Conservation (phyloP, 2,329 filamentous ascomycete species). For the Trematosphaeria pertusa region DNA sequence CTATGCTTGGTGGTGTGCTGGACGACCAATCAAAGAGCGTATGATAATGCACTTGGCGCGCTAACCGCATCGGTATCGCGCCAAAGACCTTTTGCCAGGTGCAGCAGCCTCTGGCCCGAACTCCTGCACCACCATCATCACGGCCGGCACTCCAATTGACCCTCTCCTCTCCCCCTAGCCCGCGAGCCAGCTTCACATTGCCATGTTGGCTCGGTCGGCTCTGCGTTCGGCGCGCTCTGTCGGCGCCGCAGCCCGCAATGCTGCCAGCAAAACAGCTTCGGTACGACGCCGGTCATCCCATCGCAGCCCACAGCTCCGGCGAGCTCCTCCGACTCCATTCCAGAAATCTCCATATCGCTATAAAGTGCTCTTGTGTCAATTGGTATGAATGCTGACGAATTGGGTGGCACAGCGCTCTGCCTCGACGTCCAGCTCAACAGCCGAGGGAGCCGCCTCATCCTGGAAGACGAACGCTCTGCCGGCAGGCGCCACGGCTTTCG, state of each 20-base stretch:
- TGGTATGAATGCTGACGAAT: slow-evolving; percentile 42
- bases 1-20: not conserved
- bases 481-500: slow-evolving; percentile 83
- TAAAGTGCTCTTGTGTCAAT: slow-evolving; percentile 28
- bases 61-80: slow-evolving; percentile 24
- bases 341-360: slow-evolving; percentile 13
- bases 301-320: slow-evolving; percentile 34
- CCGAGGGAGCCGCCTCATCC: slow-evolving; percentile 74
- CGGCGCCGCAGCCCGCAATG: slow-evolving; percentile 78
- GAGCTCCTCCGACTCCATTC: slow-evolving; percentile 35
- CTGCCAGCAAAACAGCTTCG: slow-evolving; percentile 54
- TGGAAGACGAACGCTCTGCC: slow-evolving; percentile 87
- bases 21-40: slow-evolving; percentile 26
- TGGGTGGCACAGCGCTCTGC: slow-evolving; percentile 59
- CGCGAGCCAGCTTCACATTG: slow-evolving; percentile 55
- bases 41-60: slow-evolving; percentile 21
- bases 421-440: slow-evolving; percentile 73
- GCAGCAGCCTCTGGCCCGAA: slow-evolving; percentile 10
- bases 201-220: slow-evolving; percentile 92
- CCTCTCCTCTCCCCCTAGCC: slow-evolving; percentile 40
- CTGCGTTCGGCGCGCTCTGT: slow-evolving; percentile 87
- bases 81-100: slow-evolving; percentile 14
- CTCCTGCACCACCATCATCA: slow-evolving; percentile 31
- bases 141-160: slow-evolving; percentile 45
- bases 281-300: slow-evolving; percentile 49